Conservation (phyloP, 2,329 filamentous ascomycete species). For the Beauveria bassiana region DNA sequence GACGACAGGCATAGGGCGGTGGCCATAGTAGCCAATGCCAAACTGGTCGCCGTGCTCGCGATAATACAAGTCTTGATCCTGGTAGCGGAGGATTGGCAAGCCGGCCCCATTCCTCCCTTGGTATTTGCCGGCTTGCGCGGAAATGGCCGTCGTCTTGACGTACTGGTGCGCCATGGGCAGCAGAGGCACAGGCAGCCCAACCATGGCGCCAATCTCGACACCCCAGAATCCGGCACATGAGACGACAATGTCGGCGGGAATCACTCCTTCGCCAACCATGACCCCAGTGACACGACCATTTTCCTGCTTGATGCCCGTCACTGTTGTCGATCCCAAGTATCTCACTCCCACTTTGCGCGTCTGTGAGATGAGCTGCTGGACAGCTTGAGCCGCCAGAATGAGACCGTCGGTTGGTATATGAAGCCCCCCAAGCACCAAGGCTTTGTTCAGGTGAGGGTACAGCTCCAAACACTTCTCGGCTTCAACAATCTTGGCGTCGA, state of each 20-base stretch:
- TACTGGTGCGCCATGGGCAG: conserved; percentile 58
- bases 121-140: conserved; percentile 30
- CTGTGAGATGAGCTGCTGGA: conserved; percentile 51
- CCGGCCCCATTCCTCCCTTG: conserved; percentile 37
- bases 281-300: conserved; percentile 49
- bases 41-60: conserved; percentile 55
- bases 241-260: conserved; percentile 52
- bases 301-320: conserved; percentile 46
- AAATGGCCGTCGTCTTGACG: conserved; percentile 50
- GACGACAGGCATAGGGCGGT: conserved; percentile 52
- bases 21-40: conserved; percentile 58
- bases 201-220: conserved; percentile 56
- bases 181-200: conserved; percentile 48
- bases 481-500: conserved; percentile 44
- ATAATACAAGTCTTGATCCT: conserved; percentile 58
- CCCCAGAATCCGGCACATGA: conserved; percentile 61
- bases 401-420: conserved; percentile 55
- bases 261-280: conserved; percentile 35
- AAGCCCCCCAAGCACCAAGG: conserved; percentile 48
- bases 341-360: conserved; percentile 50
- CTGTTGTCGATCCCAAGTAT: conserved; percentile 48
- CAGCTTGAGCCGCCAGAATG: conserved; percentile 52
- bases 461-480: conserved; percentile 42
- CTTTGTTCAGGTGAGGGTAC: conserved; percentile 47
- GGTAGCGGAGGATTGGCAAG: conserved; percentile 53